phyloP scores from a whole-genome alignment of 805 yeast species.

The Wickerhamomyces pijperi region DNA sequence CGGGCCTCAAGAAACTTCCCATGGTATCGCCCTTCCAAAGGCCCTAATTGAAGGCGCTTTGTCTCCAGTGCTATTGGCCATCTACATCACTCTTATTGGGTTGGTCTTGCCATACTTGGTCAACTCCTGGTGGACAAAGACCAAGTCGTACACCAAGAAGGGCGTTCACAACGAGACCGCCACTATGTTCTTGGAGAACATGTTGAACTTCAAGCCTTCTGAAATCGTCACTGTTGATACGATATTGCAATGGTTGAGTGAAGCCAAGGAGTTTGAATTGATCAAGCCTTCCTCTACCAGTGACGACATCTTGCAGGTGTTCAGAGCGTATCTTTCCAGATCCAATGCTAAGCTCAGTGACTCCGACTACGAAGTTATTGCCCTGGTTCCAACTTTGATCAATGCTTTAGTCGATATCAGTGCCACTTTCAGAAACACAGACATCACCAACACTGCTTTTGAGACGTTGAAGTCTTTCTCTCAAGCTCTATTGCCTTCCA shows the following conservation, averaged over 20 bases:
- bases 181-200: slow-evolving; percentile 53
- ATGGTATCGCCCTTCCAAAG: slow-evolving; percentile 92
- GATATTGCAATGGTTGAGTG: slow-evolving; percentile 46
- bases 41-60: slow-evolving; percentile 78
- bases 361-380: slow-evolving; percentile 42
- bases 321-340: slow-evolving; percentile 39
- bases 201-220: slow-evolving; percentile 68
- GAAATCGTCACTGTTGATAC: slow-evolving; percentile 44
- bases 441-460: slow-evolving; percentile 45
- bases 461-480: slow-evolving; percentile 61
- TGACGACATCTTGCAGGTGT: slow-evolving; percentile 37
- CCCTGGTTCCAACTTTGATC: slow-evolving; percentile 55
- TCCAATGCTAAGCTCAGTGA: slow-evolving; percentile 27
- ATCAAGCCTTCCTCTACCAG: slow-evolving; percentile 21
- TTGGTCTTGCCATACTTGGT: slow-evolving; percentile 71
- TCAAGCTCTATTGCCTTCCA: slow-evolving; percentile 58
- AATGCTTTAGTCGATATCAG: slow-evolving; percentile 74
- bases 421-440: slow-evolving; percentile 63
- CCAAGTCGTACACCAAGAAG: slow-evolving; percentile 66
- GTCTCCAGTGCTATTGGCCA: slow-evolving; percentile 50
- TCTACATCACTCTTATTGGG: slow-evolving; percentile 66
- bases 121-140: slow-evolving; percentile 82
- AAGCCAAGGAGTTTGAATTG: slow-evolving; percentile 53
- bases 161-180: slow-evolving; percentile 86
- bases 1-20: slow-evolving; percentile 83